These are phyloP conservation scores for Alisma plantagoaquatica DNA, from an alignment of 106 monocot genomes.

Conservation along the genomic window DNA sequence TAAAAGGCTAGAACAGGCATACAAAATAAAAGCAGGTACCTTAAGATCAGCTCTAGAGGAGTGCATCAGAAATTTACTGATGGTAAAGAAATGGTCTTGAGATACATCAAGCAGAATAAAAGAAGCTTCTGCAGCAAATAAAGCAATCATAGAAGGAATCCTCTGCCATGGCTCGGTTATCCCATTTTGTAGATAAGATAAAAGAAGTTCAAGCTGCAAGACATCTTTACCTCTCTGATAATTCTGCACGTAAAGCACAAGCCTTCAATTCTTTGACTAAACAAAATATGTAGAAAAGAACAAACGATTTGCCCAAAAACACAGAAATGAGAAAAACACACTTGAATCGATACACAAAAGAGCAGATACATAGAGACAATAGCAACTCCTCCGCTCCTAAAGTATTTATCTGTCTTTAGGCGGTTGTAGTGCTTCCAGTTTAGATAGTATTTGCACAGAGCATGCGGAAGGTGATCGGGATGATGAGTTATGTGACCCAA, in stretches of 20 bases:
- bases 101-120: conserved; percentile 54
- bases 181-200: conserved; percentile 81
- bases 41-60: conserved; percentile 41
- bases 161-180: conserved; percentile 72
- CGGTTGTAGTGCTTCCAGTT: too few species aligned
- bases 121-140: conserved; percentile 94
- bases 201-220: conserved; percentile 65
- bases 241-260: conserved; percentile 25
- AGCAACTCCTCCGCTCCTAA: too few species aligned
- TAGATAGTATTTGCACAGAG: too few species aligned
- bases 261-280: too few species aligned
- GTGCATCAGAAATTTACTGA: conserved; percentile 56
- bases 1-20: background rate
- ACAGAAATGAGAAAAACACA: background rate
- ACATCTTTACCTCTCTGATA: conserved; percentile 48
- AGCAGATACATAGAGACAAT: too few species aligned
- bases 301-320: too few species aligned
- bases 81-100: conserved; percentile 46
- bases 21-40: conserved; percentile 24
- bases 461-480: too few species aligned
- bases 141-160: conserved; percentile 71
- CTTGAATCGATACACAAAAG: too few species aligned
- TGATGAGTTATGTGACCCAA: too few species aligned
- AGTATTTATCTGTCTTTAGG: too few species aligned
- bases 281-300: too few species aligned